Base-by-base conservation (phyloP, 2,329 filamentous ascomycete species). In the Trichoderma brevicompactum region DNA sequence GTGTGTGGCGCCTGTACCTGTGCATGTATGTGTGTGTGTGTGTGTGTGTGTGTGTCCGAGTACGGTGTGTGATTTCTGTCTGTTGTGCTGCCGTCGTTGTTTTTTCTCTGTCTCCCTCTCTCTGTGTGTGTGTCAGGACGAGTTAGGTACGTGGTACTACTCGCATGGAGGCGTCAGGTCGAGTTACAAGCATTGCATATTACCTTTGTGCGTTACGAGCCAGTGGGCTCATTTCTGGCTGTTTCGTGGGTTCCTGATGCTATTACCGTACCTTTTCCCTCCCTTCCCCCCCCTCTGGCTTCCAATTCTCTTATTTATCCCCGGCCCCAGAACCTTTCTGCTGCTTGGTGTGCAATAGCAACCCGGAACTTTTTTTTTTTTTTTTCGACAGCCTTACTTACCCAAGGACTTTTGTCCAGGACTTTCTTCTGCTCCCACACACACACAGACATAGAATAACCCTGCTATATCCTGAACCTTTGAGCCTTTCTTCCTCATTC, bases 291-390 rank as follows among this genome's bases (percentile, higher is more conserved):
- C 17, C 36, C 46, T 19, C 17, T 43, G 41, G 38, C 40, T 36
- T 43, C 44, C n/a, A 19, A 41, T 17, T 10, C 40, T 28, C 28
- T 49, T 63, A 63, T 63, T 63, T 63, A 63, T 63, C 49, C 60
- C 60, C n/a, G 49, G 60, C n/a, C 48, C 50, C 60, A 60, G 56
- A 36, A n/a, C 15, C 46, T 50, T 60, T 12, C 46, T 49, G 32
- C 40, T 13, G 52, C 36, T 38, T 38, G 8, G 41, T n/a, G 60
- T 63, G 49, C 49, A 54, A 46, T 34, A 40, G 40, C 48, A 60
- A 50, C 23, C 46, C 15, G 32, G 50, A 38, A 12, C 49, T 12
- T 54, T 53, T 62, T 13, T 19, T 38, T 46, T 19, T 19, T 41
- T 12, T 17, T 28, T 19, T n/a, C 9, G n/a, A 43, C 34, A 50